Base-by-base conservation (phyloP, 768 basidiomycete genomes). In the Ephemerocybe angulata region DNA sequence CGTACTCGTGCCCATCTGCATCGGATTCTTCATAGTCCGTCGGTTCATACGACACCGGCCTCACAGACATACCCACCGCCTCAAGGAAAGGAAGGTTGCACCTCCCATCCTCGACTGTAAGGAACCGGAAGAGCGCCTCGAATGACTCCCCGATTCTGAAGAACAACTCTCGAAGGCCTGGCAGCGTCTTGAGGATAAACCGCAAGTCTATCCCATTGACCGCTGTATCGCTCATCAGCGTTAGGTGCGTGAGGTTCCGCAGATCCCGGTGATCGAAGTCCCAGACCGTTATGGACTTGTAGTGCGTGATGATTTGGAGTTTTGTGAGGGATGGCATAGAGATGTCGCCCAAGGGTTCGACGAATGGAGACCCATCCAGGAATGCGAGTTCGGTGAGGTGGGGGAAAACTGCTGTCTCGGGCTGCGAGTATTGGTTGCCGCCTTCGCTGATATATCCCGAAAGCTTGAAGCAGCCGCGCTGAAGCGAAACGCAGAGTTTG, bases 401-500 rank as follows among this genome's bases (percentile, higher is more conserved):
- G 10, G 33, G 33, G 33, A 35, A 17, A 10, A 35, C 33, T 8
- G 33, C 17, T 17, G 17, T 35, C 33, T 8, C 33, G 8, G 10
- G 33, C 17, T 35, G 33, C 8, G 17, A 10, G 33, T 17, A 17
- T 17, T 17, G 10, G 33, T 10, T 35, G 8, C 10, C 33, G 33
- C 8, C 10, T 10, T 17, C 33, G 33, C 17, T 35, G 33, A 10
- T 8, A 17, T 10, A 17, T n/a, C n/a, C n/a, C n/a, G 33, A 10
- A 17, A 35, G 8, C 17, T 35, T 17, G 33, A 35, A 35, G 10
- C 8, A 10, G 10, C 33, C 33, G 33, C 33, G 33, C 17, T 35
- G 33, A 21, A 17, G 22, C 10, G 22, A 8, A 19, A 43, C 11
- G 42, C 42, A 43, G 42, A 43, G 59, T 90, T 80, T 67, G 89